Evolutionary conservation across 306 rosid species (phyloP).

Genomic region (Abrus pulchellus): DNA sequence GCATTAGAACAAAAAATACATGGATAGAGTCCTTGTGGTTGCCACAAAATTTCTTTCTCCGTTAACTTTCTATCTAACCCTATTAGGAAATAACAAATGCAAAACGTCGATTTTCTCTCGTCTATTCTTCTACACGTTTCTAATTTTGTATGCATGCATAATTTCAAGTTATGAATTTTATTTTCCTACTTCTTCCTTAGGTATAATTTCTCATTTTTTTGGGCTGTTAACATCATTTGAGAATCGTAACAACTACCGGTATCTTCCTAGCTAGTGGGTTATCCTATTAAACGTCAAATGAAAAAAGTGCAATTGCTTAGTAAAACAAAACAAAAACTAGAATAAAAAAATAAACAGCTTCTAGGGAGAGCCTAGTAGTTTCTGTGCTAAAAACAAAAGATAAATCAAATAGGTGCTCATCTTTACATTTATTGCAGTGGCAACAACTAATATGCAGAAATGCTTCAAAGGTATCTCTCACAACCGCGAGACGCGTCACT

Average conservation of each 20-base stretch:
- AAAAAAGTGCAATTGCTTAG: neutral
- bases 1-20: conserved; percentile 14
- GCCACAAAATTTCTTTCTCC: neutral
- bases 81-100: neutral
- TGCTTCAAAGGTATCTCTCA: neutral
- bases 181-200: neutral
- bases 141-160: neutral
- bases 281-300: neutral
- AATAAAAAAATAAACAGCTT: neutral
- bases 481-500: neutral
- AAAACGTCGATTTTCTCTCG: neutral
- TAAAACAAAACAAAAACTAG: neutral
- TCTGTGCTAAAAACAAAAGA: neutral
- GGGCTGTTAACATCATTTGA: neutral
- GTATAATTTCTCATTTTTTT: neutral
- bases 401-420: neutral
- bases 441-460: neutral
- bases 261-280: neutral
- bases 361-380: neutral
- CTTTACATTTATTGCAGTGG: neutral
- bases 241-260: neutral
- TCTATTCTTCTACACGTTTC: too few relatives aligned
- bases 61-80: conserved; percentile 1
- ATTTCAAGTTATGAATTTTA: neutral
- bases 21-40: neutral